phyloP scores from a whole-genome alignment of 1,139 yeast genomes.

The Maudiozyma humilis region DNA sequence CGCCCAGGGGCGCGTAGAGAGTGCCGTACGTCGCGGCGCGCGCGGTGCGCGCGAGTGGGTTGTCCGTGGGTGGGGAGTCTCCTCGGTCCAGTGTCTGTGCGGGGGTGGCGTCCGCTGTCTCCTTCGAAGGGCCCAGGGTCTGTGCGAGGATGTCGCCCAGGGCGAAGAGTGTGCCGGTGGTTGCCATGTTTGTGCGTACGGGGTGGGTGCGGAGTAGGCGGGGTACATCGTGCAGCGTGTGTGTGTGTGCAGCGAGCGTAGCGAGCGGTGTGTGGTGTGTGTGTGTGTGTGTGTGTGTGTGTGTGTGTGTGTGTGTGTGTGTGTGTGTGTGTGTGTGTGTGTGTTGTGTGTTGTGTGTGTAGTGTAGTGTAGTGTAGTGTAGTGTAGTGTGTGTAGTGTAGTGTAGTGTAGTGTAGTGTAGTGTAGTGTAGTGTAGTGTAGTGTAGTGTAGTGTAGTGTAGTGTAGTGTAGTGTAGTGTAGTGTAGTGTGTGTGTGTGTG shows the following conservation, averaged over 20 bases:
- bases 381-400: too few species aligned
- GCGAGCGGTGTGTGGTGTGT: neutral
- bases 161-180: conserved; percentile 60
- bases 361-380: too few species aligned
- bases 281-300: too few species aligned
- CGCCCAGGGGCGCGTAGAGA: conserved; percentile 73
- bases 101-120: neutral
- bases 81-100: neutral
- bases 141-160: conserved; percentile 74
- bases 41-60: conserved; percentile 31
- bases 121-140: conserved; percentile 12
- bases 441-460: too few species aligned
- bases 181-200: conserved; percentile 46
- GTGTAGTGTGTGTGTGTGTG: too few species aligned
- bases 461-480: too few species aligned
- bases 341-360: too few species aligned
- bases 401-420: too few species aligned
- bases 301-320: too few species aligned
- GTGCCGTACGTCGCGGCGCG: conserved; percentile 67
- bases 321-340: too few species aligned
- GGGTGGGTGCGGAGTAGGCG: neutral
- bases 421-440: too few species aligned
- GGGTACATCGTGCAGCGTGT: neutral
- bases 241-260: neutral
- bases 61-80: neutral